Percentiles rank a stretch among this genome's conserved stretches.
phyloP scores from a whole-genome alignment of 164 flowering plant species.

The Macadamia integrifolia region DNA sequence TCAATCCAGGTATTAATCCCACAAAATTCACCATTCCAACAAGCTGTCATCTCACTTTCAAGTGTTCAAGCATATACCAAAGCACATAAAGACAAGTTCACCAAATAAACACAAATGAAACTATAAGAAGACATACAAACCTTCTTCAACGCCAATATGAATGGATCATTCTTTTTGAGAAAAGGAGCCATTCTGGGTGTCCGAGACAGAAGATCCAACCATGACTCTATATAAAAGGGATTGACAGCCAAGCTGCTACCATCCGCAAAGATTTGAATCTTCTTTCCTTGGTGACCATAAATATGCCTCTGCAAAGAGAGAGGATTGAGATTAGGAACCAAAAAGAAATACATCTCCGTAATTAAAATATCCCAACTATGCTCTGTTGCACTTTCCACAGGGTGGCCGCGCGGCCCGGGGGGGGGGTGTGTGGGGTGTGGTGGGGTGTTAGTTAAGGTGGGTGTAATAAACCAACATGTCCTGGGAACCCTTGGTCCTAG shows the following conservation, averaged over 20 bases:
- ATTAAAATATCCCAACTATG: too few relatives aligned
- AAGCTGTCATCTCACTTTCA: too few relatives aligned
- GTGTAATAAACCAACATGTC: too few relatives aligned
- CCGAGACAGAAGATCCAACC: conserved; percentile 79
- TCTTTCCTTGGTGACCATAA: conserved; percentile 71
- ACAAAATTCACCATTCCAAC: too few relatives aligned
- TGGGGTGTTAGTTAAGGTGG: too few relatives aligned
- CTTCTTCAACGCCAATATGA: conserved; percentile 74
- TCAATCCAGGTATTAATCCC: too few relatives aligned
- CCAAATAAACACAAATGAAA: background rate
- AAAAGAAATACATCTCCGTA: background rate
- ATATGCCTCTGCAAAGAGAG: conserved; percentile 68
- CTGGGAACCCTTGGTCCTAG: too few relatives aligned
- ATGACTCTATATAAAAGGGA: conserved; percentile 65
- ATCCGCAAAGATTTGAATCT: conserved; percentile 75
- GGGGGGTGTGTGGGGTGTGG: too few relatives aligned
- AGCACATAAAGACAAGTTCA: background rate
- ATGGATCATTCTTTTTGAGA: conserved; percentile 73
- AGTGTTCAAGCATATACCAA: background rate
- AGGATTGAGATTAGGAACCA: background rate
- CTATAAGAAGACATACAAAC: conserved; percentile 22
- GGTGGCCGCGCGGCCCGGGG: too few relatives aligned
- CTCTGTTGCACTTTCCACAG: too few relatives aligned
- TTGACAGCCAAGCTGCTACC: conserved; percentile 75
- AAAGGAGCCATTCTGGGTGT: conserved; percentile 96